Evolutionary conservation across 2,329 filamentous ascomycete genomes (phyloP).

Genomic region (Penicillium sp.): DNA sequence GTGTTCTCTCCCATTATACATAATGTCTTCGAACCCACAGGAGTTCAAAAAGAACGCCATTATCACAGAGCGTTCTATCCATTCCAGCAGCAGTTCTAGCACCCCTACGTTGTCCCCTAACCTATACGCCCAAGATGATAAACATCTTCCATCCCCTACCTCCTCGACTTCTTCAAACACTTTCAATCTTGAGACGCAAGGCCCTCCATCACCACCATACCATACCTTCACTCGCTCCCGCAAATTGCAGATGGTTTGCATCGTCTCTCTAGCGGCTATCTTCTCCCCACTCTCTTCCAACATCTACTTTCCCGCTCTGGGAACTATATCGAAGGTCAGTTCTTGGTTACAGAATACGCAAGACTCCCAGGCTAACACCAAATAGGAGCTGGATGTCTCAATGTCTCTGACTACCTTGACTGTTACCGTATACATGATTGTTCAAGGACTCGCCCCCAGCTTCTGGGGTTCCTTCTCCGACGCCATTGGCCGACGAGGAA

Average conservation of each 20-base stretch:
- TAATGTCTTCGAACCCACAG: background rate
- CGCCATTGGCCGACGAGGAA: constrained; percentile 45
- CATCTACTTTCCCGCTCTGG: constrained; percentile 49
- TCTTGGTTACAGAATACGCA: too few relatives aligned
- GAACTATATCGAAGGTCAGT: constrained; percentile 25
- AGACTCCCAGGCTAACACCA: background rate
- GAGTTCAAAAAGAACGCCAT: background rate
- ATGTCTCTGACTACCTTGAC: constrained; percentile 35
- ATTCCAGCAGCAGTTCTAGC: background rate
- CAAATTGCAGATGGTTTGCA: constrained; percentile 41
- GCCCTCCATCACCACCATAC: constrained; percentile 16
- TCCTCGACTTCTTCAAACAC: constrained; percentile 8
- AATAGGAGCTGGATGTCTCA: constrained; percentile 26
- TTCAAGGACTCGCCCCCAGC: constrained; percentile 52
- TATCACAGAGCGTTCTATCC: constrained; percentile 1
- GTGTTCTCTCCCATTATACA: background rate
- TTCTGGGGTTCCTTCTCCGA: constrained; percentile 54
- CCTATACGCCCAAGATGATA: constrained; percentile 14
- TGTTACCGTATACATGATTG: constrained; percentile 48
- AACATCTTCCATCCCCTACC: constrained; percentile 3
- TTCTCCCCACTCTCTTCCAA: constrained; percentile 48
- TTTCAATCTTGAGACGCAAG: constrained; percentile 21
- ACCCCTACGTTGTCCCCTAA: constrained; percentile 5
- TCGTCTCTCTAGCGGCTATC: constrained; percentile 41
- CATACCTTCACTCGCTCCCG: constrained; percentile 36